Conservation (phyloP, 139 green algal species). For the Coelastrella sp. region DNA sequence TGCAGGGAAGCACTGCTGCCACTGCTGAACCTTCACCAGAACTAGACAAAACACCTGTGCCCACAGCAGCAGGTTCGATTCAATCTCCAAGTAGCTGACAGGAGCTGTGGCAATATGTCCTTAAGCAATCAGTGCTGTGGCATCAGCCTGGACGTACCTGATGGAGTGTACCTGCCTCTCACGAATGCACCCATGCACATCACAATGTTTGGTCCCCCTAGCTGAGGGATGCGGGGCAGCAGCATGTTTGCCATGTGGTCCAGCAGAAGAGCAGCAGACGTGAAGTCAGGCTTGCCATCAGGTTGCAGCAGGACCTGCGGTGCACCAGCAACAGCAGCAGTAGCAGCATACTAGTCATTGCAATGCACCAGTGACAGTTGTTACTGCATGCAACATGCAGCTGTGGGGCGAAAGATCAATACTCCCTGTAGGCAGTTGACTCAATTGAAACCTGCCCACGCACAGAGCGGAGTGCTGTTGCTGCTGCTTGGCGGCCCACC, state of each 20-base stretch:
- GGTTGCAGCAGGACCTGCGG: background rate
- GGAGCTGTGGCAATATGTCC: background rate
- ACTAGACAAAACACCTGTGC: too few species aligned
- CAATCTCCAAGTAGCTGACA: background rate
- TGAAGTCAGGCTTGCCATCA: background rate
- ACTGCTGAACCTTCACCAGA: too few species aligned
- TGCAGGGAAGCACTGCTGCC: too few species aligned
- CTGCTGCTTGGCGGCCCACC: background rate
- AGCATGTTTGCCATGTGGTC: conserved; percentile 3
- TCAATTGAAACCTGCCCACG: background rate
- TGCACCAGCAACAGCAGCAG: background rate
- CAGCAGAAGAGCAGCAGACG: background rate
- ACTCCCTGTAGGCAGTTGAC: background rate
- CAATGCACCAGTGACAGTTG: too few species aligned
- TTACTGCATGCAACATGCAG: background rate
- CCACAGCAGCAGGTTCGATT: too few species aligned
- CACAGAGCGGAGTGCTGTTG: background rate
- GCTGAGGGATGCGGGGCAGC: background rate
- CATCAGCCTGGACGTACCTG: background rate
- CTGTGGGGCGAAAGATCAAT: background rate
- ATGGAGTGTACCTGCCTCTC: background rate
- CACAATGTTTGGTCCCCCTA: background rate
- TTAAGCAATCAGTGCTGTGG: too few species aligned
- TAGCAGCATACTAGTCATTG: background rate
- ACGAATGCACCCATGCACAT: conserved; percentile 3